A percentile compares a stretch with the other conserved stretches of the same genome.
Evolutionary conservation across 306 rosid genomes (phyloP).

Genomic region (Prinsepia uniflora): DNA sequence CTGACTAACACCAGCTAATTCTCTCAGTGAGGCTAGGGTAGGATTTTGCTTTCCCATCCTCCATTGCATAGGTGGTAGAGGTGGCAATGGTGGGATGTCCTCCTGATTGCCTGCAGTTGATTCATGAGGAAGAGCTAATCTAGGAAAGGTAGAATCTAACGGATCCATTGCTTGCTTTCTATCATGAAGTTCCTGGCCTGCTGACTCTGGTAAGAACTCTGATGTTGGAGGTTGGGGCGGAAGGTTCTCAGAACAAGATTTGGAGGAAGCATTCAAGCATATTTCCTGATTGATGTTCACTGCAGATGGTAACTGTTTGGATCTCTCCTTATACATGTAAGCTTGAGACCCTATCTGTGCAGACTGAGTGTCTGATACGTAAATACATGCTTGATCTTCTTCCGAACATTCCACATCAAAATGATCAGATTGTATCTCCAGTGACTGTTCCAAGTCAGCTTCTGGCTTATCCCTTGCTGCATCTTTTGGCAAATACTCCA

Average conservation of each 20-base stretch:
- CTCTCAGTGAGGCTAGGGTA: conserved; percentile 31
- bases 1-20: conserved; percentile 31
- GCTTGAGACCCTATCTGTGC: conserved; percentile 21
- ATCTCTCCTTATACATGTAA: conserved; percentile 20
- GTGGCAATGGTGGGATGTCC: conserved; percentile 94
- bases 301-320: conserved; percentile 24
- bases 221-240: conserved; percentile 31
- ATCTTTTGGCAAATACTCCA: conserved; percentile 23
- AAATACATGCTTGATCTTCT: conserved; percentile 32
- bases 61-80: conserved; percentile 98
- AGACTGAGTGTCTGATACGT: conserved; percentile 37
- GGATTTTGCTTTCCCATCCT: conserved; percentile 64
- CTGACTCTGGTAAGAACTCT: conserved; percentile 33
- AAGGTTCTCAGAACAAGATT: conserved; percentile 31
- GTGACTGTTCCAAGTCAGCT: conserved; percentile 27
- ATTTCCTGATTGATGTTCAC: conserved; percentile 32
- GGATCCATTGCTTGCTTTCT: conserved; percentile 34
- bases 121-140: conserved; percentile 33
- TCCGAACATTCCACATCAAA: conserved; percentile 28
- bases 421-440: conserved; percentile 40
- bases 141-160: conserved; percentile 36
- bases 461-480: conserved; percentile 26
- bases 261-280: conserved; percentile 28
- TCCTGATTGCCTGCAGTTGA: conserved; percentile 38
- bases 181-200: conserved; percentile 28